These are phyloP conservation scores for Begonia fuchsioides DNA, from an alignment of 306 rosid species.

Conservation along the genomic window DNA sequence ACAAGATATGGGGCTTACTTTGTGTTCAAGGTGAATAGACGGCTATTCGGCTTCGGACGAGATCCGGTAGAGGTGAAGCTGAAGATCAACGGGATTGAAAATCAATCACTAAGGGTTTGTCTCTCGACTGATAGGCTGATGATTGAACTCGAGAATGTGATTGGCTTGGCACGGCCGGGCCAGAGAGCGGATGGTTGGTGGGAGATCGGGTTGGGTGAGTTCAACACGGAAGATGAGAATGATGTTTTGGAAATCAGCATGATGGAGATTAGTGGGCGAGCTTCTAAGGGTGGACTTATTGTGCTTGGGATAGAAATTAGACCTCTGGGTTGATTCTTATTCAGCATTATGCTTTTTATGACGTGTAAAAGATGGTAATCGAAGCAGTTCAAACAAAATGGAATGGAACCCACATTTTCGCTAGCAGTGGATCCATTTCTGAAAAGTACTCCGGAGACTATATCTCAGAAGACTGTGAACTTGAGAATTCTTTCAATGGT, in stretches of 20 bases:
- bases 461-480: too few relatives aligned
- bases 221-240: not conserved
- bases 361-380: too few relatives aligned
- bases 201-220: conserved; percentile 10
- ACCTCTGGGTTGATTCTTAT: not conserved
- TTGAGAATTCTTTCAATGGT: too few relatives aligned
- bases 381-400: too few relatives aligned
- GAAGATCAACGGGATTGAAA: conserved; percentile 5
- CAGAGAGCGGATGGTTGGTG: conserved; percentile 9
- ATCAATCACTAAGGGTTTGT: conserved; percentile 1
- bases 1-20: conserved; percentile 12
- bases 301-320: conserved; percentile 10
- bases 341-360: too few relatives aligned
- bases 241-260: conserved; percentile 5
- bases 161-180: not conserved
- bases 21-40: conserved; percentile 6
- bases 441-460: too few relatives aligned
- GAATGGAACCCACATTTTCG: too few relatives aligned
- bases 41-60: not conserved
- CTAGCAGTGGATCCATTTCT: too few relatives aligned
- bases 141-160: not conserved
- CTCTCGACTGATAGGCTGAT: conserved; percentile 4
- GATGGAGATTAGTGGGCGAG: conserved; percentile 1
- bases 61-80: conserved; percentile 5
- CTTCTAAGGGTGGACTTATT: conserved; percentile 6